Evolutionary conservation across 2,329 filamentous ascomycete genomes (phyloP).

Genomic region (Talaromyces sp.): DNA sequence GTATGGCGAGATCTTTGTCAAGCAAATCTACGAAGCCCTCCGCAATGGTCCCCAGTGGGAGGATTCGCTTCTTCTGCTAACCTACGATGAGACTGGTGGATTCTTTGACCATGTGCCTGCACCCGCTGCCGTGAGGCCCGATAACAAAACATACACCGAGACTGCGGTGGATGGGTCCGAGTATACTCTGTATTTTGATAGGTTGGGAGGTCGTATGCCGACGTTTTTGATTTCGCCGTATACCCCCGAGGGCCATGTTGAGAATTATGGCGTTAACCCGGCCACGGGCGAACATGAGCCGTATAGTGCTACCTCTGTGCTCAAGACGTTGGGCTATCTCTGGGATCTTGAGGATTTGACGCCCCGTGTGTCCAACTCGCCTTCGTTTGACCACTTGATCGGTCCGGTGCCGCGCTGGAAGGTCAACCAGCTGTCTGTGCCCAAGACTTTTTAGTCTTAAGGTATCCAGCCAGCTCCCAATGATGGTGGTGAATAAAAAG

Average conservation of each 20-base stretch:
- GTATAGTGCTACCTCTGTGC: constrained; percentile 26
- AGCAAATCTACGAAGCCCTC: constrained; percentile 33
- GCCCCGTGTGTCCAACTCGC: constrained; percentile 25
- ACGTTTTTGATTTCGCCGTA: constrained; percentile 29
- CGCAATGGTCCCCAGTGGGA: constrained; percentile 33
- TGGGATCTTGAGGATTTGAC: constrained; percentile 28
- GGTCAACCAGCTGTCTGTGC: constrained; percentile 17
- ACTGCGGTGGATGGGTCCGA: constrained; percentile 19
- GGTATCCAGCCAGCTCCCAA: too few species aligned
- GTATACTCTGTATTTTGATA: constrained; percentile 25
- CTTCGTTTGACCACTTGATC: constrained; percentile 28
- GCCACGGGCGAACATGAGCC: constrained; percentile 20
- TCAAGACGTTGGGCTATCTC: constrained; percentile 27
- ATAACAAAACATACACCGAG: constrained; percentile 33
- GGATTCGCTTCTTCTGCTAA: constrained; percentile 29
- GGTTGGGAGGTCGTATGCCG: constrained; percentile 26
- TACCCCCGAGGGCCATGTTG: constrained; percentile 19
- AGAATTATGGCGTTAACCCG: constrained; percentile 25
- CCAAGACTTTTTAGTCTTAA: constrained; percentile 18
- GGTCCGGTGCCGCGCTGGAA: constrained; percentile 11
- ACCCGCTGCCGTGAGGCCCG: constrained; percentile 28
- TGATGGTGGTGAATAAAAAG: background rate
- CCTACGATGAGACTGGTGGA: constrained; percentile 34
- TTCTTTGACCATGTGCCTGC: constrained; percentile 35
- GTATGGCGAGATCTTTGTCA: constrained; percentile 32